Percentiles rank a stretch among this genome's conserved stretches.
These are phyloP conservation scores for Vaucheria bursata DNA, from an alignment of 352 stramenopile species.

Conservation along the genomic window DNA sequence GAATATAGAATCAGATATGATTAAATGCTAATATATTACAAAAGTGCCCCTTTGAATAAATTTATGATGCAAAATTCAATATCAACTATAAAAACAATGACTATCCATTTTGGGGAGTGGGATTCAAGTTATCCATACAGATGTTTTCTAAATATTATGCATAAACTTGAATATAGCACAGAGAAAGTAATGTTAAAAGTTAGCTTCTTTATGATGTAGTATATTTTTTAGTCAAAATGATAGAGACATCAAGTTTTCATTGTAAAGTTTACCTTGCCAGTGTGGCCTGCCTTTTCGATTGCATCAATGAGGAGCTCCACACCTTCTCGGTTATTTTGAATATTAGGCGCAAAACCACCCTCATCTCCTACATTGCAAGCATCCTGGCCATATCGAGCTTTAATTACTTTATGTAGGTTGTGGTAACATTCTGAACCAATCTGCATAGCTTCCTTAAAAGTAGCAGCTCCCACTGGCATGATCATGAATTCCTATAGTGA, in stretches of 20 bases:
- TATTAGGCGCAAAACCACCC: slow-evolving; percentile 81
- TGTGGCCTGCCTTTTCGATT: slow-evolving; percentile 71
- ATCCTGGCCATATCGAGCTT: slow-evolving; percentile 81
- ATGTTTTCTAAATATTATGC: no score
- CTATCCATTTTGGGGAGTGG: no score
- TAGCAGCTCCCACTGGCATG: slow-evolving; percentile 71
- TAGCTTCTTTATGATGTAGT: no score
- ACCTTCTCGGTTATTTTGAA: slow-evolving; percentile 72
- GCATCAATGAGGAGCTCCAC: slow-evolving; percentile 80
- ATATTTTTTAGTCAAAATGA: no score
- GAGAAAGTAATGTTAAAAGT: no score
- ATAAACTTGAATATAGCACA: no score
- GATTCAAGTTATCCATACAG: no score
- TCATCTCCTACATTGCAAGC: slow-evolving; percentile 83
- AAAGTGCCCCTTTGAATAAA: background rate
- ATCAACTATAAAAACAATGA: no score
- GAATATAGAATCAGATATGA: no score
- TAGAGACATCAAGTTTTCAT: no score
- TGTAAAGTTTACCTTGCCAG: slow-evolving; percentile 72
- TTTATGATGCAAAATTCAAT: background rate
- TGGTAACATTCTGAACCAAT: slow-evolving; percentile 84
- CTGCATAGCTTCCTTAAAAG: slow-evolving; percentile 74
- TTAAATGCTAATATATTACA: background rate
- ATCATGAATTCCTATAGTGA: slow-evolving; percentile 81
- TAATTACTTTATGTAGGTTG: slow-evolving; percentile 80